Conservation (phyloP, 2,329 filamentous ascomycete genomes). For the Pyricularia sp. region DNA sequence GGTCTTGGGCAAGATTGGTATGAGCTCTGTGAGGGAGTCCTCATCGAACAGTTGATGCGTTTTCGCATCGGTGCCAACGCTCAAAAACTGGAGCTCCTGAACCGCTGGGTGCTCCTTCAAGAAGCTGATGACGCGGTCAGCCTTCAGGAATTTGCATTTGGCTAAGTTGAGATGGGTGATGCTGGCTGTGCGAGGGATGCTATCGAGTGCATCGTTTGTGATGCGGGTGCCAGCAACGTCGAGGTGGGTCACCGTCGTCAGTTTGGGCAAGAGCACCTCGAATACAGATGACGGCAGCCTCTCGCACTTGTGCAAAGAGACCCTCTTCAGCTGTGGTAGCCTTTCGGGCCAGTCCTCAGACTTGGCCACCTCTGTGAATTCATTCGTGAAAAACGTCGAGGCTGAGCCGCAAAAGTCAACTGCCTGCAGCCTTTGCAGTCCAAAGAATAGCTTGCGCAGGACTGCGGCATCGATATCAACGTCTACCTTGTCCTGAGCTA, state of each 20-base stretch:
- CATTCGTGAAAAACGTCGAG: slow-evolving; percentile 50
- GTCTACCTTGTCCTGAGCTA: slow-evolving; percentile 71
- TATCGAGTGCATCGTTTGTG: slow-evolving; percentile 55
- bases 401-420: slow-evolving; percentile 70
- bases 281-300: slow-evolving; percentile 55
- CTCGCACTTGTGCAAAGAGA: slow-evolving; percentile 70
- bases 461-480: slow-evolving; percentile 59
- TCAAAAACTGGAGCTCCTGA: slow-evolving; percentile 54
- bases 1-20: slow-evolving; percentile 51
- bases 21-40: slow-evolving; percentile 49
- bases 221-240: slow-evolving; percentile 70
- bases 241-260: slow-evolving; percentile 58
- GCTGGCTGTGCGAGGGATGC: slow-evolving; percentile 56
- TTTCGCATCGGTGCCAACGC: slow-evolving; percentile 57
- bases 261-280: slow-evolving; percentile 56
- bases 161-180: slow-evolving; percentile 69
- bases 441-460: slow-evolving; percentile 56
- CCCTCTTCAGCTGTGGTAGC: slow-evolving; percentile 42
- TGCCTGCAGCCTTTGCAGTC: slow-evolving; percentile 49
- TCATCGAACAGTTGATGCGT: slow-evolving; percentile 59
- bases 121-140: slow-evolving; percentile 56
- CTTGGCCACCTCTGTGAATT: slow-evolving; percentile 39
- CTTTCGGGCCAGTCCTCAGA: slow-evolving; percentile 8
- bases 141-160: slow-evolving; percentile 58
- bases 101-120: slow-evolving; percentile 58